phyloP scores from a whole-genome alignment of 225 moss, liverwort and hornwort genomes.

The Polytrichum commune region DNA sequence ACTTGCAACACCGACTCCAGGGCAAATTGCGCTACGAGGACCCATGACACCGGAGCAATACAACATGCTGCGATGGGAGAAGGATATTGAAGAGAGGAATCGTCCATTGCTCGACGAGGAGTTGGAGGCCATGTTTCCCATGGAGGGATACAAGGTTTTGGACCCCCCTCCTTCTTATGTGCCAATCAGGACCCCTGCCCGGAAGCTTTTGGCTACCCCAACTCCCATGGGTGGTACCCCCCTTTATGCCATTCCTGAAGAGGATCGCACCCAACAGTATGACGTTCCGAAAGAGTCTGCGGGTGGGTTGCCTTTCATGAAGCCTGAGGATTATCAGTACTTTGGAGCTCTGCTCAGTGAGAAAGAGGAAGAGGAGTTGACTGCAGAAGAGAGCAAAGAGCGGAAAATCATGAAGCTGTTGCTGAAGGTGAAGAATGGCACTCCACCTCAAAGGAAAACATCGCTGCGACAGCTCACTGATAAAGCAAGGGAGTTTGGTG shows the following conservation, averaged over 20 bases:
- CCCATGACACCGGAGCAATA: constrained; percentile 99
- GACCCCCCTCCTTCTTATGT: constrained; percentile 96
- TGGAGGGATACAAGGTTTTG: constrained; percentile 93
- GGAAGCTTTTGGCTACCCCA: constrained; percentile 96
- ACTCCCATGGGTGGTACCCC: constrained; percentile 98
- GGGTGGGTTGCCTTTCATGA: constrained; percentile 93
- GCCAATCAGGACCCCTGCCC: constrained; percentile 95
- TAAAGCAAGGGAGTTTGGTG: constrained; percentile 97
- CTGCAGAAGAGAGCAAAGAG: constrained; percentile 96
- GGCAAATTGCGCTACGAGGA: constrained; percentile 91
- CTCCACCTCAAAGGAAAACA: constrained; percentile 94
- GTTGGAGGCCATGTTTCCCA: constrained; percentile 94
- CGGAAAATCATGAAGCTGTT: constrained; percentile 98
- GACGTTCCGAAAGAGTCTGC: constrained; percentile 98
- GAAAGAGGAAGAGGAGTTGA: constrained; percentile 97
- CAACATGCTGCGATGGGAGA: constrained; percentile 99
- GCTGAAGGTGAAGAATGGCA: constrained; percentile 97
- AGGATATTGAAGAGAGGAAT: constrained; percentile 96
- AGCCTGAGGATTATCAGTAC: constrained; percentile 99
- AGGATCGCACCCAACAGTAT: constrained; percentile 90
- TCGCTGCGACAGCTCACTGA: constrained; percentile 94
- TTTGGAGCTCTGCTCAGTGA: constrained; percentile 94
- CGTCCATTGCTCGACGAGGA: constrained; percentile 93
- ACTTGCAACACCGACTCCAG: constrained; percentile 97
- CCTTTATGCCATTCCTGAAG: constrained; percentile 90